Conservation (phyloP, 2,329 filamentous ascomycete genomes). For the Penicillium fuscoglaucum region DNA sequence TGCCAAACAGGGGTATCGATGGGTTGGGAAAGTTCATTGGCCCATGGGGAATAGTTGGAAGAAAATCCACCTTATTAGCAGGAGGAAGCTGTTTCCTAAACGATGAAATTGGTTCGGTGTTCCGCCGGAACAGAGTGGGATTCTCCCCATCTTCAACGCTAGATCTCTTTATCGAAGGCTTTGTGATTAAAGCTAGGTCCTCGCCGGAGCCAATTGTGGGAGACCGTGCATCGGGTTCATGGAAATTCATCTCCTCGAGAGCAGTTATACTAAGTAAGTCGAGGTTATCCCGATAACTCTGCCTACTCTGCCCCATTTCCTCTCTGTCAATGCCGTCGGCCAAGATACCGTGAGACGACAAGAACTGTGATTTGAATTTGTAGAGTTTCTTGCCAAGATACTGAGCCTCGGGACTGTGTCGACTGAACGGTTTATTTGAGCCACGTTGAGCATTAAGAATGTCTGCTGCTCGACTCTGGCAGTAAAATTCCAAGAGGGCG, state of each 20-base stretch:
- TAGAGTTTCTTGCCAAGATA: slow-evolving; percentile 46
- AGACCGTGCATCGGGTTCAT: slow-evolving; percentile 19
- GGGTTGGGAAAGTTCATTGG: slow-evolving; percentile 25
- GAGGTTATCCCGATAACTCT: slow-evolving; percentile 47
- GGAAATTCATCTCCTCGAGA: slow-evolving; percentile 38
- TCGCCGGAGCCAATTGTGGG: slow-evolving; percentile 24
- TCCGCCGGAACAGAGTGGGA: slow-evolving; percentile 15
- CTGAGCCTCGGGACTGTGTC: slow-evolving; percentile 45
- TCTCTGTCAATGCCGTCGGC: slow-evolving; percentile 43
- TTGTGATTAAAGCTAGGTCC: slow-evolving; percentile 26
- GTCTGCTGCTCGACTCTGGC: slow-evolving; percentile 45
- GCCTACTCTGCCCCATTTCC: slow-evolving; percentile 36
- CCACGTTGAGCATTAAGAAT: slow-evolving; percentile 44
- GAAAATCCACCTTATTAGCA: slow-evolving; percentile 17
- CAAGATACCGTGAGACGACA: slow-evolving; percentile 45
- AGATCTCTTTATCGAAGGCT: slow-evolving; percentile 14
- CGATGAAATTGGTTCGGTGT: slow-evolving; percentile 7
- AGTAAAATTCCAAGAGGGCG: slow-evolving; percentile 49
- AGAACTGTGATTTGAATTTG: slow-evolving; percentile 43
- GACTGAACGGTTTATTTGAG: slow-evolving; percentile 37
- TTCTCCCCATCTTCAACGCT: slow-evolving; percentile 19
- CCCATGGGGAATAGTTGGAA: slow-evolving; percentile 28
- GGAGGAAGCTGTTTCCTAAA: slow-evolving; percentile 22
- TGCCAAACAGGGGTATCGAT: slow-evolving; percentile 29
- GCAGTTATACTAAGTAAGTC: slow-evolving; percentile 42